phyloP scores from a whole-genome alignment of 2,329 filamentous ascomycete species.

The Pleomassaria siparia region DNA sequence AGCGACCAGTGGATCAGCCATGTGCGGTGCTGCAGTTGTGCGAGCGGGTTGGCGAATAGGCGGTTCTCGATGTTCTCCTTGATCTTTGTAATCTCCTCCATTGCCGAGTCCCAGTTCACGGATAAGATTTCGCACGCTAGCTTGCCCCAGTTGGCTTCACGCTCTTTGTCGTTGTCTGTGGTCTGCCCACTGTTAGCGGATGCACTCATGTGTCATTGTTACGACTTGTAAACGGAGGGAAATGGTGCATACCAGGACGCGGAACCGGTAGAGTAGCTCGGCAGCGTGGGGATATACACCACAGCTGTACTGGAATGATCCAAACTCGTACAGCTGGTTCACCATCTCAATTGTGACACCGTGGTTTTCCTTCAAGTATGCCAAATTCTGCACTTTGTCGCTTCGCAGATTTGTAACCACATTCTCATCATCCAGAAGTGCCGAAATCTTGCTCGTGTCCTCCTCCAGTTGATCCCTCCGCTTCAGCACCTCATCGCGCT shows the following conservation, averaged over 20 bases:
- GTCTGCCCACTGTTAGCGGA: constrained; percentile 50
- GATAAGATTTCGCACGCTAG: constrained; percentile 93
- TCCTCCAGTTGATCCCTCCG: constrained; percentile 82
- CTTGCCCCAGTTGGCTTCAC: constrained; percentile 96
- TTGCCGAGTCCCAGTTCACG: constrained; percentile 87
- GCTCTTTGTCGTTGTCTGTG: constrained; percentile 97
- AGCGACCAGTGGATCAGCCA: constrained; percentile 98
- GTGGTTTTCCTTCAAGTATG: constrained; percentile 95
- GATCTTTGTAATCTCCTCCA: constrained; percentile 66
- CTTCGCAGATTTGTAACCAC: constrained; percentile 88
- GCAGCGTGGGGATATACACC: constrained; percentile 89
- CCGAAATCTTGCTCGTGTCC: constrained; percentile 84
- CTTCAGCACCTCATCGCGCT: constrained; percentile 84
- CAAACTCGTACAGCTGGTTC: constrained; percentile 91
- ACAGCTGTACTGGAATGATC: constrained; percentile 97
- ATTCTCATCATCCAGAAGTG: constrained; percentile 82
- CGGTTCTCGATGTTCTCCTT: constrained; percentile 83
- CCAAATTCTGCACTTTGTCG: constrained; percentile 98
- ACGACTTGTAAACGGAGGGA: not conserved
- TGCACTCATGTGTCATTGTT: not conserved
- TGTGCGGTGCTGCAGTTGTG: constrained; percentile 92
- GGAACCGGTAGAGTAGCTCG: constrained; percentile 95
- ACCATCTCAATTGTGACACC: constrained; percentile 95
- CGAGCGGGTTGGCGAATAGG: constrained; percentile 93
- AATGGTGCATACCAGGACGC: constrained; percentile 65